phyloP scores from a whole-genome alignment of 75 land plant genomes.

The Pinus taeda region DNA sequence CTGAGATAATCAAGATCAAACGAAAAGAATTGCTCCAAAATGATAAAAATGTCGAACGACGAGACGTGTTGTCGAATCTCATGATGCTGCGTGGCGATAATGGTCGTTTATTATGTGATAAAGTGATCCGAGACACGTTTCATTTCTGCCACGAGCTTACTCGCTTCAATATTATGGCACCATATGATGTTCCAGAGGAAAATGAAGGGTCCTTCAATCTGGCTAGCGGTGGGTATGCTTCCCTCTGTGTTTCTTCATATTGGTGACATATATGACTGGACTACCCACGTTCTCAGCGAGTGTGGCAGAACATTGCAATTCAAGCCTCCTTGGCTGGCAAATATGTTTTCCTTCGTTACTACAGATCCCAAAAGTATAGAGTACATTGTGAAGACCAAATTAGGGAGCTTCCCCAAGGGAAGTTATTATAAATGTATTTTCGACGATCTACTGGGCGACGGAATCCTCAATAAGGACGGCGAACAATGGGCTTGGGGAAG shows the following conservation, averaged over 20 bases:
- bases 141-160: too few relatives aligned
- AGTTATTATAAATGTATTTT: constrained; percentile 1
- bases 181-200: not conserved
- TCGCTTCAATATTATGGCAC: too few relatives aligned
- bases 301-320: constrained; percentile 12
- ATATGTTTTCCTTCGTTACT: constrained; percentile 4
- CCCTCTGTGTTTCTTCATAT: constrained; percentile 10
- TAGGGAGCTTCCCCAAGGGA: constrained; percentile 19
- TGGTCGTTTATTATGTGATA: constrained; percentile 49
- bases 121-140: constrained; percentile 63
- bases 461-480: constrained; percentile 21
- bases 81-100: constrained; percentile 49
- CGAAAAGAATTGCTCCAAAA: constrained; percentile 32
- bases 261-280: constrained; percentile 14
- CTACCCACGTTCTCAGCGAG: not conserved
- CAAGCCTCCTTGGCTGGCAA: constrained; percentile 6
- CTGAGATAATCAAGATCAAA: constrained; percentile 38
- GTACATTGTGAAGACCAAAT: constrained; percentile 21
- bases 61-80: constrained; percentile 57
- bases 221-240: constrained; percentile 18
- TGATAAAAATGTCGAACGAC: constrained; percentile 4
- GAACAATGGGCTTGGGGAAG: constrained; percentile 8
- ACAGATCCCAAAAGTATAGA: constrained; percentile 19
- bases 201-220: not conserved
- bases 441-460: constrained; percentile 21